phyloP scores from a whole-genome alignment of 2,329 filamentous ascomycete genomes.

The Aspergillus tamarii region DNA sequence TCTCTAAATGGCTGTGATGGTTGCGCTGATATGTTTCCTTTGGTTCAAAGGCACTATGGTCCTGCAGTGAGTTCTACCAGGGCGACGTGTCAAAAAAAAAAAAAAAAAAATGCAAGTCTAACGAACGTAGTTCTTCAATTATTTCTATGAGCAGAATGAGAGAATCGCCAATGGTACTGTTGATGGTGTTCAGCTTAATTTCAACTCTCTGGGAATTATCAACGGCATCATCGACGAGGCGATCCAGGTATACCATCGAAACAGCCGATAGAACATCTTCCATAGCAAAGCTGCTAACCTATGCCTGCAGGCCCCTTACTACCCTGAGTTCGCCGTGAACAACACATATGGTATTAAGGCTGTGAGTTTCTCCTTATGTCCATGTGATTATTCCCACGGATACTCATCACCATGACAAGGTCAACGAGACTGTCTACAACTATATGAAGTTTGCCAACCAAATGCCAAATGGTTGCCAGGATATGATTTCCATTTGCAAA shows the following conservation, averaged over 20 bases:
- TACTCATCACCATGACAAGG: conserved; percentile 20
- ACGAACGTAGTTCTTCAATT: conserved; percentile 53
- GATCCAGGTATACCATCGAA: conserved; percentile 44
- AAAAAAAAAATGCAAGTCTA: conserved; percentile 18
- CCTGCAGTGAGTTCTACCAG: conserved; percentile 40
- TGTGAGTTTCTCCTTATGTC: conserved; percentile 21
- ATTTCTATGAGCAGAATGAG: conserved; percentile 62
- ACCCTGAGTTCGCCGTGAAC: conserved; percentile 57
- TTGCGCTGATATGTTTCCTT: conserved; percentile 19
- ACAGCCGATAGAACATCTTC: background rate
- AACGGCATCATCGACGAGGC: conserved; percentile 61
- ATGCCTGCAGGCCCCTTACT: conserved; percentile 39
- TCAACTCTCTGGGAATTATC: conserved; percentile 59
- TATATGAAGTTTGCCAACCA: conserved; percentile 61
- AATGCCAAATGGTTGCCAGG: conserved; percentile 64
- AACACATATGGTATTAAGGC: conserved; percentile 59
- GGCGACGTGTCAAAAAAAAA: background rate
- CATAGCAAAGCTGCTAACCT: background rate
- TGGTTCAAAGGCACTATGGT: conserved; percentile 50
- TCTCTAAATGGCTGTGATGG: too few relatives aligned
- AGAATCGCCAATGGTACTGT: conserved; percentile 55
- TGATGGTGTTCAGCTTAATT: conserved; percentile 55
- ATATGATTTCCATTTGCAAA: conserved; percentile 69
- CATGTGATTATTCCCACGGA: background rate
- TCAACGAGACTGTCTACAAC: conserved; percentile 63